phyloP scores from a whole-genome alignment of 306 rosid genomes.

The Datisca glomerata region DNA sequence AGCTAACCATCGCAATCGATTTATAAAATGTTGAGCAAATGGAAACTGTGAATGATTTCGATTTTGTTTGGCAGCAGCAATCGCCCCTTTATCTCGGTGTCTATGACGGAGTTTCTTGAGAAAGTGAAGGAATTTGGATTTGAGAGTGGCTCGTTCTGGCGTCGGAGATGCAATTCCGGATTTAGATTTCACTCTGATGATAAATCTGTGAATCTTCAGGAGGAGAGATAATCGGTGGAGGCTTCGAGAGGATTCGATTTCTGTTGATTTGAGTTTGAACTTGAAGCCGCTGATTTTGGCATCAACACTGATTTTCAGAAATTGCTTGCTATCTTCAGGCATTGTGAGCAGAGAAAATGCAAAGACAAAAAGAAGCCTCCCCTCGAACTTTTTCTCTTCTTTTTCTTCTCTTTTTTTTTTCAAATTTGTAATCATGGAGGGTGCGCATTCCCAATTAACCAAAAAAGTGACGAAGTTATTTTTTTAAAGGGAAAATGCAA shows the following conservation, averaged over 20 bases:
- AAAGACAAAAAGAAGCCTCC: neutral
- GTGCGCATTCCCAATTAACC: neutral
- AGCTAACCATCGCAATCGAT: neutral
- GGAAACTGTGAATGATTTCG: constrained; percentile 5
- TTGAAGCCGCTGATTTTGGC: constrained; percentile 36
- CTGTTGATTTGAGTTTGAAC: constrained; percentile 26
- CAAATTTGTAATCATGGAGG: neutral
- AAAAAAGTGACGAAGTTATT: neutral
- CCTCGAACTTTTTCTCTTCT: too few species aligned
- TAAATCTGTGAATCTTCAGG: constrained; percentile 28
- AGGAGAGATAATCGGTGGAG: constrained; percentile 27
- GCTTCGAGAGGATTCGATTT: constrained; percentile 16
- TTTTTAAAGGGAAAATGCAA: neutral
- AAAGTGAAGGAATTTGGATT: constrained; percentile 17
- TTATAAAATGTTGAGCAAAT: neutral
- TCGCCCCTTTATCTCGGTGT: constrained; percentile 1
- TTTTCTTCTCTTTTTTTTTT: too few species aligned
- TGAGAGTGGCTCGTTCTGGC: constrained; percentile 6
- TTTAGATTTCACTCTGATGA: constrained; percentile 24
- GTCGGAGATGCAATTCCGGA: constrained; percentile 5
- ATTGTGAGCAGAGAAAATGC: constrained; percentile 5
- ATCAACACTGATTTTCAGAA: constrained; percentile 31
- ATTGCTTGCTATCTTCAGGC: constrained; percentile 23
- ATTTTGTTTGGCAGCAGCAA: neutral
- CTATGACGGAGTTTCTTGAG: constrained; percentile 15